Evolutionary conservation across 768 basidiomycete species (phyloP).

Genomic region (Mycena floridula): DNA sequence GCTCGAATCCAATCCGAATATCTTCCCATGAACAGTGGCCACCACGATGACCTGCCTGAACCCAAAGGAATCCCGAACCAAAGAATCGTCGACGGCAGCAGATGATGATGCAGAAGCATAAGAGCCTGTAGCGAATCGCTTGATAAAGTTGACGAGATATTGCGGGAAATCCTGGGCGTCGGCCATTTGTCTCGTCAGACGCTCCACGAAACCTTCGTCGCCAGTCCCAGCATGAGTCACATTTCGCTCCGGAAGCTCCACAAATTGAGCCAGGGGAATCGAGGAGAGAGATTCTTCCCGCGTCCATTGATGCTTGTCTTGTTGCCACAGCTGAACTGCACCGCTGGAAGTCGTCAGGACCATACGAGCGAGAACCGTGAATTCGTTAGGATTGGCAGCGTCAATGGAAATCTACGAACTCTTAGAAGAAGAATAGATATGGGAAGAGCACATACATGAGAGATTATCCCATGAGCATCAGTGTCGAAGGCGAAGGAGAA

Average conservation of each 20-base stretch:
- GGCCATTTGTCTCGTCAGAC: constrained; percentile 49
- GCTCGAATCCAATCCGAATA: constrained; percentile 78
- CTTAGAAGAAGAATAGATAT: neutral
- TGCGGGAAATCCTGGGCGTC: constrained; percentile 67
- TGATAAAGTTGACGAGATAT: constrained; percentile 59
- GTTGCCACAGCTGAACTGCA: constrained; percentile 69
- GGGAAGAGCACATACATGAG: constrained; percentile 39
- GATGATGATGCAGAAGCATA: constrained; percentile 45
- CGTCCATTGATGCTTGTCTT: constrained; percentile 58
- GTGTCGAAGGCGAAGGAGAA: constrained; percentile 65
- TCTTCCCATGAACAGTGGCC: constrained; percentile 65
- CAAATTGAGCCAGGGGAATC: constrained; percentile 57
- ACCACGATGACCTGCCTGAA: constrained; percentile 79
- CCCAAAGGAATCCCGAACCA: constrained; percentile 71
- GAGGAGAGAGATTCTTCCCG: constrained; percentile 76
- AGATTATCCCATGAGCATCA: constrained; percentile 57
- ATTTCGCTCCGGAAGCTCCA: constrained; percentile 67
- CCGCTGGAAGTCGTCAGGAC: constrained; percentile 71
- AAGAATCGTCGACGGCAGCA: constrained; percentile 21
- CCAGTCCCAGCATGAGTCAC: constrained; percentile 24
- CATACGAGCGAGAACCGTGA: constrained; percentile 33
- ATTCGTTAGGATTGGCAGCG: constrained; percentile 30
- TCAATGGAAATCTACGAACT: constrained; percentile 45
- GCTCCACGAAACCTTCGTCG: constrained; percentile 42
- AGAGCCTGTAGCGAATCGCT: constrained; percentile 66